Evolutionary conservation across 2,329 filamentous ascomycete genomes (phyloP), one percentile per base, ranked within the genome.

Genomic region (Monilinia polystroma): DNA sequence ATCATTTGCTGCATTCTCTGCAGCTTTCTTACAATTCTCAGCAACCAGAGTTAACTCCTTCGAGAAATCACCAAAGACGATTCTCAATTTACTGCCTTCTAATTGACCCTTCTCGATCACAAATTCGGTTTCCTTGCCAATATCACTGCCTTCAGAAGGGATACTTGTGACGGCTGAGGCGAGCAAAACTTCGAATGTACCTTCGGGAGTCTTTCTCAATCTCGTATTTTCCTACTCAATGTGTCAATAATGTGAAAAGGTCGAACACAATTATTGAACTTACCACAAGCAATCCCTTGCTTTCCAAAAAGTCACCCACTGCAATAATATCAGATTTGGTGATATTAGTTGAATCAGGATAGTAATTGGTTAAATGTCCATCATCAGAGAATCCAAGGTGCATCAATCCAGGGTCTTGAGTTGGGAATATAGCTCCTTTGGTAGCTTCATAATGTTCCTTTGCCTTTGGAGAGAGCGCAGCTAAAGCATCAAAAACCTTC

Each of bases 301-400:
- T 83, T 75, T 88, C 89, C 82, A 92, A 86, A 79, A 90, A 90
- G 66, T 85, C 83, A n/a, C 89, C 87, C 62, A 94, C 83, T 23
- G 86, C 85, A 54, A 84, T 84, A 66, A 95, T 92, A 76, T 94
- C 91, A 45, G 83, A 81, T 78, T 92, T 87, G 51, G 87, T 91
- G 74, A 95, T 93, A 55, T 82, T 80, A 10, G 88, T 82, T 5
- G 90, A 93, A 70, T 91, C 85, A 1, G 91, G 91, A 76, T 94
- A 95, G 78, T 94, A 95, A 1, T 89, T 90, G 3, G 90, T 92
- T 84, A 93, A 84, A 77, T 94, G 90, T 43, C 90, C 90, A 41
- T 87, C 83, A 47, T 91, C 89, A 0, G 87, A 83, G 76, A 90
- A 93, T 52, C 91, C 91, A 35, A 95, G 80, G 73, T 93, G 89